Conservation (phyloP, 2,329 filamentous ascomycete species). For the Penicillium sp. region DNA sequence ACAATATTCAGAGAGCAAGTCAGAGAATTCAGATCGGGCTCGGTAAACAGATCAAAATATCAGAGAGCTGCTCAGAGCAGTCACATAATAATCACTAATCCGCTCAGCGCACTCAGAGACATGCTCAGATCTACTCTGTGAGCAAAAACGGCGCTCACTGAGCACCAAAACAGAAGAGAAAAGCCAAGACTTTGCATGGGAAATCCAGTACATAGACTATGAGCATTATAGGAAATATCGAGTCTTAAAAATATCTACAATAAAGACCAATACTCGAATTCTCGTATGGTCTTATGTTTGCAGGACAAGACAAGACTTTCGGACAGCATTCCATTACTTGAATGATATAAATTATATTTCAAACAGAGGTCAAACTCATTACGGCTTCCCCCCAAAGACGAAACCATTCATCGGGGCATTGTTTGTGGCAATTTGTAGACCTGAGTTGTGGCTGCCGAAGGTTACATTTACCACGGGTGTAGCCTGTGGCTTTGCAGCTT, state of each 20-base stretch:
- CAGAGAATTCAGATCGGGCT: too few species aligned
- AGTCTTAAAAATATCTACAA: conserved; percentile 5
- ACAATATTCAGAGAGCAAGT: background rate
- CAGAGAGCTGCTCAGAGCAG: background rate
- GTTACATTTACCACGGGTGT: background rate
- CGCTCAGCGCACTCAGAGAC: conserved; percentile 3
- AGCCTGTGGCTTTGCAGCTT: conserved; percentile 2
- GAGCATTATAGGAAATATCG: conserved; percentile 19
- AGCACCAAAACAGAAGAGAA: background rate
- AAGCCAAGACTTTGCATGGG: conserved; percentile 1
- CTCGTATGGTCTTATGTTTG: background rate
- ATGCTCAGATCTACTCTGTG: background rate
- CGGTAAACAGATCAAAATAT: too few species aligned
- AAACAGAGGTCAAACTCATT: background rate
- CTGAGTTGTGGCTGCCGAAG: conserved; percentile 6
- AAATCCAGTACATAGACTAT: too few species aligned
- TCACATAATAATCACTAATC: conserved; percentile 5
- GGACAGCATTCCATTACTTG: background rate
- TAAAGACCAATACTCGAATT: background rate
- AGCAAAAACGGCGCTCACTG: conserved; percentile 1
- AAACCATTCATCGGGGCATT: conserved; percentile 3
- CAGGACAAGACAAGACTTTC: background rate
- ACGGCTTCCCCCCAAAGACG: background rate
- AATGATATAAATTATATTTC: background rate
- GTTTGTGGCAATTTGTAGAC: conserved; percentile 1